Evolutionary conservation across 805 yeast genomes (phyloP).

Genomic region (Candida taoyuanica): DNA sequence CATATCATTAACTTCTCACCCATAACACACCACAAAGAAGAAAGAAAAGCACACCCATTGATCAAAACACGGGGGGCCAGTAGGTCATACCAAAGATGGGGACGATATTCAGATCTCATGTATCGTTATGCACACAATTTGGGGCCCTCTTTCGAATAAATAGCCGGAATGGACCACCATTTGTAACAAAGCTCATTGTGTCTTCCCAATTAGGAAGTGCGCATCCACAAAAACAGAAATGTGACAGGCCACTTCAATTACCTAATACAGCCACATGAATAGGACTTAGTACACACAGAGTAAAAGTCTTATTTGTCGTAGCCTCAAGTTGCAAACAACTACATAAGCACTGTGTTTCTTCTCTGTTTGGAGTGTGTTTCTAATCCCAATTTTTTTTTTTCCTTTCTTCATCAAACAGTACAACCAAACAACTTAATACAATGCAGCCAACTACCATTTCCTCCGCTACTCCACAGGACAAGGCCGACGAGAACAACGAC

Average conservation of each 20-base stretch:
- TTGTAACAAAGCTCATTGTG: not conserved
- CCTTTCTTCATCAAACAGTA: slow-evolving; percentile 1
- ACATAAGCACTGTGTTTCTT: not conserved
- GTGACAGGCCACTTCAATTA: not conserved
- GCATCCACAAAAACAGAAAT: not conserved
- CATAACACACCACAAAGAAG: too few species aligned
- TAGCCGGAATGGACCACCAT: too few species aligned
- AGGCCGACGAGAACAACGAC: slow-evolving; percentile 3
- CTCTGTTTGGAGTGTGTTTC: not conserved
- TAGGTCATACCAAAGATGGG: too few species aligned
- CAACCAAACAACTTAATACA: slow-evolving; percentile 2
- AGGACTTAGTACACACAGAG: not conserved
- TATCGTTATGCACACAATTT: too few species aligned
- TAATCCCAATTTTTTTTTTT: not conserved
- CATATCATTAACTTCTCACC: too few species aligned
- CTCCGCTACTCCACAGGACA: slow-evolving; percentile 9
- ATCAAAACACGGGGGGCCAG: too few species aligned
- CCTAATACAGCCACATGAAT: not conserved
- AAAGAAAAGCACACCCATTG: too few species aligned
- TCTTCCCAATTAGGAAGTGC: not conserved
- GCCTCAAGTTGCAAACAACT: not conserved
- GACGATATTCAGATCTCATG: too few species aligned
- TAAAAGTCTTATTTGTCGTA: not conserved
- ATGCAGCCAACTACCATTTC: slow-evolving; percentile 8
- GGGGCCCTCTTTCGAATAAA: too few species aligned